These are phyloP conservation scores for Stereocaulon alpinum DNA, from an alignment of 495 filamentous ascomycete genomes.

Conservation along the genomic window DNA sequence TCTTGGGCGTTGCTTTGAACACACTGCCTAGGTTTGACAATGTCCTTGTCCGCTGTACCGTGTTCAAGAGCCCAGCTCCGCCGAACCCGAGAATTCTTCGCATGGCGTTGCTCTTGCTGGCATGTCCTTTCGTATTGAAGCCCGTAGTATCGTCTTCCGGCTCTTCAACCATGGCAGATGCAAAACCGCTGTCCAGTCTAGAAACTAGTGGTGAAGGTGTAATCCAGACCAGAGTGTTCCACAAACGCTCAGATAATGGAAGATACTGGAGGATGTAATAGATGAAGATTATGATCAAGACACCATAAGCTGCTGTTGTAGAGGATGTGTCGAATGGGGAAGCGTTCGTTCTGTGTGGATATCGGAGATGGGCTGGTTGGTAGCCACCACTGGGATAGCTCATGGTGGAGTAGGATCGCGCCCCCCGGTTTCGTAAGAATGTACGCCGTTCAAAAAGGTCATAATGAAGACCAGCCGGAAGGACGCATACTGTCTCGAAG, in stretches of 20 bases:
- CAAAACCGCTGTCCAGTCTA: conserved; percentile 38
- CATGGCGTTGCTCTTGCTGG: conserved; percentile 58
- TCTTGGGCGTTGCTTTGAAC: conserved; percentile 31
- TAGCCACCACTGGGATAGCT: neutral
- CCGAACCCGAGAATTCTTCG: conserved; percentile 57
- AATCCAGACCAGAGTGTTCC: conserved; percentile 52
- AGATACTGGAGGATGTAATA: conserved; percentile 32
- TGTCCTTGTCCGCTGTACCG: conserved; percentile 37
- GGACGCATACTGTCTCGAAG: neutral
- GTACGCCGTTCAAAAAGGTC: neutral
- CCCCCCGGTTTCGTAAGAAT: neutral
- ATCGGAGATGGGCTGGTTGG: neutral
- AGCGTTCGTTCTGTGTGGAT: neutral
- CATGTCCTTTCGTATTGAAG: conserved; percentile 30
- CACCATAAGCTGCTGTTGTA: conserved; percentile 14
- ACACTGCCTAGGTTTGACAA: conserved; percentile 35
- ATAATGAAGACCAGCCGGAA: neutral
- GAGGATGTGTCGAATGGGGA: conserved; percentile 1
- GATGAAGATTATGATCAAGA: conserved; percentile 33
- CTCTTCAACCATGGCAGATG: conserved; percentile 5
- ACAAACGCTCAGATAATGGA: conserved; percentile 37
- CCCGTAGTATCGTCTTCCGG: conserved; percentile 25
- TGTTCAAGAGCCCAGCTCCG: conserved; percentile 39
- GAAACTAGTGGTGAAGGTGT: conserved; percentile 51
- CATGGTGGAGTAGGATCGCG: conserved; percentile 3